Percentiles rank a stretch among this genome's conserved stretches.
Evolutionary conservation across 192 early-diverging fungal species (phyloP).

Genomic region (Phycomyces blakesleeanus): DNA sequence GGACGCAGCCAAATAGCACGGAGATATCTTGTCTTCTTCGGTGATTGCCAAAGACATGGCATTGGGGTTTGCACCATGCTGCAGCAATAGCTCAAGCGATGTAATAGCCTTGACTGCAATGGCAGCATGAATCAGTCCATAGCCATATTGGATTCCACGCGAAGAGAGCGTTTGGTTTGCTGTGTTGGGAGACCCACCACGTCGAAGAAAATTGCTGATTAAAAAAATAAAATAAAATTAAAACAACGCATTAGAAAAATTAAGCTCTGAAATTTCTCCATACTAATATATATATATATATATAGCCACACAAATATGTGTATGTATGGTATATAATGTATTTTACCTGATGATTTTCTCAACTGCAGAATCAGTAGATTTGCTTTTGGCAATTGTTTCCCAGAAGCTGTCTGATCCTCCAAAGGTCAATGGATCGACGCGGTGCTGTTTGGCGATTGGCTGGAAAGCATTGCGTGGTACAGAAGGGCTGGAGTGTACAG

Average conservation of each 20-base stretch:
- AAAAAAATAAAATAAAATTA: neutral
- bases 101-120: conserved; percentile 21
- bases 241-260: neutral
- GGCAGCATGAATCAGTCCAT: conserved; percentile 35
- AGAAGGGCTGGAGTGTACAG: neutral
- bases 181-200: conserved; percentile 37
- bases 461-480: neutral
- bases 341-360: conserved; percentile 37
- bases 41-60: conserved; percentile 22
- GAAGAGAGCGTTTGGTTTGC: conserved; percentile 27
- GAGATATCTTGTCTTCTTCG: conserved; percentile 34
- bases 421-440: conserved; percentile 27
- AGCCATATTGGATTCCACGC: conserved; percentile 26
- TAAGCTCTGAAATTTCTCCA: neutral
- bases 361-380: conserved; percentile 27
- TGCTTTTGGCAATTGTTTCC: conserved; percentile 32
- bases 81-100: conserved; percentile 24
- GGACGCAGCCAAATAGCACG: conserved; percentile 33
- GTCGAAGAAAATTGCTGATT: conserved; percentile 31
- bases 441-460: conserved; percentile 20
- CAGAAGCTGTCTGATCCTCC: conserved; percentile 34
- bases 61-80: conserved; percentile 36
- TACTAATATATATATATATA: neutral
- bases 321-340: no score
- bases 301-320: no score